Evolutionary conservation across 1,284 basidiomycete genomes (phyloP).

Genomic region (Polyporus tsugae): DNA sequence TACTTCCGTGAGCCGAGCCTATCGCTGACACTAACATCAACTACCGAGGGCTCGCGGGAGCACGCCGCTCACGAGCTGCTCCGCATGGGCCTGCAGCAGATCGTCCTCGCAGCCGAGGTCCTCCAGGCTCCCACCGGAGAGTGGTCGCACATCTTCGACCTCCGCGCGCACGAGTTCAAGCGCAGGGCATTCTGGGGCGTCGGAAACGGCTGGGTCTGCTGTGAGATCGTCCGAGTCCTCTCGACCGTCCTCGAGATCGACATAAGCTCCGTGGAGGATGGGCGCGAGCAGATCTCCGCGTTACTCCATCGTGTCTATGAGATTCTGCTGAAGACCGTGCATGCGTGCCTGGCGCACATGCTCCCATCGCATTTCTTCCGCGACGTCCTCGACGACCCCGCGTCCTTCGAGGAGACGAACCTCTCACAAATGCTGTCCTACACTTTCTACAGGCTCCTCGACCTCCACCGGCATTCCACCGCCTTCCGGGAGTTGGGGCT

Average conservation of each 20-base stretch:
- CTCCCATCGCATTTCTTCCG: constrained; percentile 35
- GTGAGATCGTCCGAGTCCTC: constrained; percentile 37
- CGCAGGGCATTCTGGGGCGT: constrained; percentile 38
- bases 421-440: constrained; percentile 38
- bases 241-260: constrained; percentile 20
- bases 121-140: constrained; percentile 32
- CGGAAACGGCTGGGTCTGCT: constrained; percentile 41
- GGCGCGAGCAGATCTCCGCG: background rate
- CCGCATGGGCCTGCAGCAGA: constrained; percentile 29
- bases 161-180: constrained; percentile 25
- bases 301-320: constrained; percentile 21
- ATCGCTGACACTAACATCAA: background rate
- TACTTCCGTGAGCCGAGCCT: constrained; percentile 5
- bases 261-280: background rate
- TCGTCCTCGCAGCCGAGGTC: constrained; percentile 32
- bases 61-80: constrained; percentile 17
- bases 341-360: constrained; percentile 31
- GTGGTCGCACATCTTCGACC: constrained; percentile 39
- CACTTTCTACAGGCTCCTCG: constrained; percentile 35
- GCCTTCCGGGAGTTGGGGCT: constrained; percentile 16
- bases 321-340: constrained; percentile 32
- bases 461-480: constrained; percentile 25
- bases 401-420: constrained; percentile 39
- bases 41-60: background rate
- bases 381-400: constrained; percentile 37